Evolutionary conservation across 2,329 filamentous ascomycete species (phyloP).

Genomic region (Epichloe gansuensis): DNA sequence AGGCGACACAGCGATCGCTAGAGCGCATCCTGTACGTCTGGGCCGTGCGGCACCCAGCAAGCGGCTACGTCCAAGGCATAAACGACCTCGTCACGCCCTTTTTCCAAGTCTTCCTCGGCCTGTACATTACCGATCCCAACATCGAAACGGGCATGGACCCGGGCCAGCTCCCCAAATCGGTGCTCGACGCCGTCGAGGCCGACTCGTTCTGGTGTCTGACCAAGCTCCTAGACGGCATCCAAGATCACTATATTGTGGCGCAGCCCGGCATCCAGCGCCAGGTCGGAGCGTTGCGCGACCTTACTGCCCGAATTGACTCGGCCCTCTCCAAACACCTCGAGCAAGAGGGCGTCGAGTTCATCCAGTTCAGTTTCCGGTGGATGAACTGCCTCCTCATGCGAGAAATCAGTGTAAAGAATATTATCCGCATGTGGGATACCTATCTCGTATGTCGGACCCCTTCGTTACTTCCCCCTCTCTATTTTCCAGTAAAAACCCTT

Average conservation of each 20-base stretch:
- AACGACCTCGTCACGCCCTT: slow-evolving; percentile 97
- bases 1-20: slow-evolving; percentile 85
- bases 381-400: slow-evolving; percentile 99
- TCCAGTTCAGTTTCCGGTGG: slow-evolving; percentile 98
- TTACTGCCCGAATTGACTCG: slow-evolving; percentile 81
- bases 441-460: slow-evolving; percentile 59
- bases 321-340: slow-evolving; percentile 79
- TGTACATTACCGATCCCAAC: slow-evolving; percentile 88
- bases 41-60: slow-evolving; percentile 94
- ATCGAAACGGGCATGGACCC: slow-evolving; percentile 95
- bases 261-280: slow-evolving; percentile 95
- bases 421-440: slow-evolving; percentile 98
- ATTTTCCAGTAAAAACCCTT: background rate
- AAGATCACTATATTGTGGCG: slow-evolving; percentile 97
- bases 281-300: slow-evolving; percentile 74
- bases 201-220: slow-evolving; percentile 98
- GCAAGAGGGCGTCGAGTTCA: slow-evolving; percentile 87
- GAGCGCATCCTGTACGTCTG: slow-evolving; percentile 94
- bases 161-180: slow-evolving; percentile 77
- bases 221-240: slow-evolving; percentile 94
- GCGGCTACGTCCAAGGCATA: slow-evolving; percentile 96
- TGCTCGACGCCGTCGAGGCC: slow-evolving; percentile 91
- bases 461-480: background rate
- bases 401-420: slow-evolving; percentile 91
- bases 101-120: slow-evolving; percentile 91